Conservation (phyloP, 345 rosid species). For the Acer saccharum region DNA sequence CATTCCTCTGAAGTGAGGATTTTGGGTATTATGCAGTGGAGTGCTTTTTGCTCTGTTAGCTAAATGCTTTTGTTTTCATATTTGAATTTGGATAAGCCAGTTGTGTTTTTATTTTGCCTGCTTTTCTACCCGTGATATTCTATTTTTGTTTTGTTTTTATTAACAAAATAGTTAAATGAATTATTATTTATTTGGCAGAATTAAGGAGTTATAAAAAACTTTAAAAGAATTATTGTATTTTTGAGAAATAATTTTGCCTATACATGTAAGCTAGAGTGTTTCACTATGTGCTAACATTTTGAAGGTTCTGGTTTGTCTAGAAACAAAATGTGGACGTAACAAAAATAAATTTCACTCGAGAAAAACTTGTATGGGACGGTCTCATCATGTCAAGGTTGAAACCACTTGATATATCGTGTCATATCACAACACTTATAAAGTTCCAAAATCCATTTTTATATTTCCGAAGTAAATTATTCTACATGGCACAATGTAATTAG, state of each 20-base stretch:
- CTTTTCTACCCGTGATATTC: not conserved
- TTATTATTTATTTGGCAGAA: not conserved
- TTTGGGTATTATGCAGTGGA: not conserved
- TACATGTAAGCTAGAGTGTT: no score
- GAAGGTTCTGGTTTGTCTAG: no score
- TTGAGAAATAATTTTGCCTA: not conserved
- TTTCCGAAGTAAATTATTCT: no score
- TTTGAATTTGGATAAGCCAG: conserved; percentile 2
- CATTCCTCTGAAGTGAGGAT: conserved; percentile 67
- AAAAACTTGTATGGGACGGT: no score
- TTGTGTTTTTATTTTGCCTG: not conserved
- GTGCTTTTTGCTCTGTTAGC: not conserved
- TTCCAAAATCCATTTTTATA: no score
- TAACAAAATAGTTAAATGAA: not conserved
- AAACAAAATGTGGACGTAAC: no score
- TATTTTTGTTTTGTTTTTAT: not conserved
- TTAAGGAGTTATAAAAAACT: not conserved
- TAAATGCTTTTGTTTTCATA: not conserved
- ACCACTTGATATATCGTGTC: no score
- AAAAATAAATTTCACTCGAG: no score
- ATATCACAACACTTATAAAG: no score
- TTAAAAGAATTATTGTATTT: not conserved
- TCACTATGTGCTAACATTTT: no score
- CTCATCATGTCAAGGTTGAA: no score
- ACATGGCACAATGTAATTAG: no score